Evolutionary conservation across 352 stramenopile species (phyloP), one percentile per base, ranked within the genome.

Genomic region (Pythium myriotylum): DNA sequence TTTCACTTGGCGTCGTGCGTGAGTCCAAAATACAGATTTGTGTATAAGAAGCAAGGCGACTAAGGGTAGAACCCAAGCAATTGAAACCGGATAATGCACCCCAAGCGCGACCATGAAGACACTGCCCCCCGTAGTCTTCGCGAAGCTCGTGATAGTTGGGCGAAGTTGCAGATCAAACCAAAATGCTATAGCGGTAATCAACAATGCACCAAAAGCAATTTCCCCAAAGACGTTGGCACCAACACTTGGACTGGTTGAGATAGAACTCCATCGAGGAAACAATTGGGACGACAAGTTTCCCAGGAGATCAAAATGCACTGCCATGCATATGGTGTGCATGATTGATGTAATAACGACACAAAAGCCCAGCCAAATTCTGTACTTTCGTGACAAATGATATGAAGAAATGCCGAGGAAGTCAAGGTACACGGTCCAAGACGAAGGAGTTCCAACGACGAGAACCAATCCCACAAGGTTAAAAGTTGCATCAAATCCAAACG

Each of bases 21-120:
- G 69, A 4, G 41, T 50, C 13, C 55, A 61, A 3, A 41, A 49
- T 10, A 58, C 55, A 3, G 62, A 23, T 20, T 48, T 46, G 23
- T 71, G 46, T 13, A 65, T 65, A n/a, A 76, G 22, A 3, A 67
- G 49, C 0, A 69, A n/a, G 14, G 74, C 14, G 12, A 78, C 26
- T n/a, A 67, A 50, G 2, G 67, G 65, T 4, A 74, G 59, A 0
- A 78, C 12, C 67, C 67, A 81, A 54, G 54, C 59, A 23, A 81
- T 27, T 8, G 57, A 42, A 12, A 41, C 16, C 0, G 53, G 58
- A 19, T 66, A 76, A 27, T 81, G 73, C 3, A 78, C 47, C 10
- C 61, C 68, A 3, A 73, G 32, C 1, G 62, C 54, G 5, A 73
- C 19, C 7, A 74, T 68, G 19, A 16, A 67, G 29, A 72, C 22